Evolutionary conservation across 2,329 filamentous ascomycete species (phyloP), one percentile per base, ranked within the genome.

Genomic region (Tolypocladium nubicola): DNA sequence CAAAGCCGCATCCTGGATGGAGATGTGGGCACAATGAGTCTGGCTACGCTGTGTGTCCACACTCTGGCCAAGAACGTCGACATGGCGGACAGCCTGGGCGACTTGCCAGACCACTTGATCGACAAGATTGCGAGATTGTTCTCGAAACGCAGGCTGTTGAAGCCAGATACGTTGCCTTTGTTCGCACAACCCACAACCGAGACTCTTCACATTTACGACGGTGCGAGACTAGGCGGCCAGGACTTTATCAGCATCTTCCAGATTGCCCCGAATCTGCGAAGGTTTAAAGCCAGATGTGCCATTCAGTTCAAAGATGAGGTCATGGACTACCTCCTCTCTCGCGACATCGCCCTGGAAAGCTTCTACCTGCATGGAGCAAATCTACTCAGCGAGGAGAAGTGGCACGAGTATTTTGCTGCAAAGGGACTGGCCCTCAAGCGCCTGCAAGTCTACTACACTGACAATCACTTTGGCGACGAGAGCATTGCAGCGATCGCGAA

Each of bases 281-380:
- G 80, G 49, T 78, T 97, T 57, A 88, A 90, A 62, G 75, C 96
- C 13, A 85, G 88, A 53, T 93, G 92, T 65, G 90, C 87, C n/a
- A 89, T 94, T 54, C 92, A 96, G 67, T 87, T 97, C 77, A 96
- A 96, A 71, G 88, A 97, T 65, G 78, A 79, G 43, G 88, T 91
- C 47, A 80, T 97, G 71, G 83, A 90, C 55, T 96, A 93, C 69
- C 81, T 97, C 66, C 76, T 89, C 23, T 84, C 85, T 57, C 88
- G 89, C 53, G 80, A 88, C 54, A 81, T 84, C 54, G 72, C 80
- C 10, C 76, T 97, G n/a, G 81, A 85, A 59, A 79, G 84, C 57
- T 77, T 97, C 49, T 88, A 90, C 61, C 79, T 97, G 0, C 87
- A 94, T 61, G 89, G 90, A 13, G 85, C 90, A 11, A 97, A 96